Conservation (phyloP, 805 yeast species). For the Metschnikowia cubensis region DNA sequence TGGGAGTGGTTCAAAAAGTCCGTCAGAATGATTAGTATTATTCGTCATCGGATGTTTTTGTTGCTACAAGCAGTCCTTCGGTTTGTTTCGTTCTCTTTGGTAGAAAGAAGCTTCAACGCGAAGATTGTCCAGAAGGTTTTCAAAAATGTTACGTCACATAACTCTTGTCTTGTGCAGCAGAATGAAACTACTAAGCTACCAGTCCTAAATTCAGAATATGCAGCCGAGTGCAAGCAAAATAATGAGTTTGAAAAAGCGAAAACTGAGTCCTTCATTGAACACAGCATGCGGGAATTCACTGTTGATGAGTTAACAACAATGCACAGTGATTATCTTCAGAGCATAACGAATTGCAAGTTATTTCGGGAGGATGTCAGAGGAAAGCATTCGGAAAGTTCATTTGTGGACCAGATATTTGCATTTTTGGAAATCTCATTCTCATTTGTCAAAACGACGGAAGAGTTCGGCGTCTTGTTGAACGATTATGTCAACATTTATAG, state of each 20-base stretch:
- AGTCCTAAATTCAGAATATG: slow-evolving; percentile 9
- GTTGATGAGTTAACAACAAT: slow-evolving; percentile 15
- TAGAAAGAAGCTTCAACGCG: slow-evolving; percentile 37
- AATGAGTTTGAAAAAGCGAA: neutral
- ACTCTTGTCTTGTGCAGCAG: neutral
- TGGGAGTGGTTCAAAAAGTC: slow-evolving; percentile 28
- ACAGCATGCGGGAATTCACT: slow-evolving; percentile 13
- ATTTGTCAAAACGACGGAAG: slow-evolving; percentile 34
- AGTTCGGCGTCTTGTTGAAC: slow-evolving; percentile 26
- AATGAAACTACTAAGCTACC: slow-evolving; percentile 8
- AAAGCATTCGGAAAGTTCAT: slow-evolving; percentile 25
- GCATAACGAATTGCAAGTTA: slow-evolving; percentile 28
- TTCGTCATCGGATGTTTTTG: slow-evolving; percentile 37
- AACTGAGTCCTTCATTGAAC: neutral
- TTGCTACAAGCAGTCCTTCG: slow-evolving; percentile 39
- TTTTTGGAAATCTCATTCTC: slow-evolving; percentile 29
- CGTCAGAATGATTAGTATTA: slow-evolving; percentile 32
- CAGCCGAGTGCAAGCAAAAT: neutral
- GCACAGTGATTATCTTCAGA: slow-evolving; percentile 13
- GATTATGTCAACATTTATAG: slow-evolving; percentile 28
- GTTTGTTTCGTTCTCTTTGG: slow-evolving; percentile 44
- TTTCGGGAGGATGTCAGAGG: slow-evolving; percentile 31
- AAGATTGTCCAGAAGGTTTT: slow-evolving; percentile 23
- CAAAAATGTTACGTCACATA: slow-evolving; percentile 3
- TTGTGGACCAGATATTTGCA: slow-evolving; percentile 31